phyloP scores from a whole-genome alignment of 2,329 filamentous ascomycete genomes.

The Pyricularia pennisetigena region DNA sequence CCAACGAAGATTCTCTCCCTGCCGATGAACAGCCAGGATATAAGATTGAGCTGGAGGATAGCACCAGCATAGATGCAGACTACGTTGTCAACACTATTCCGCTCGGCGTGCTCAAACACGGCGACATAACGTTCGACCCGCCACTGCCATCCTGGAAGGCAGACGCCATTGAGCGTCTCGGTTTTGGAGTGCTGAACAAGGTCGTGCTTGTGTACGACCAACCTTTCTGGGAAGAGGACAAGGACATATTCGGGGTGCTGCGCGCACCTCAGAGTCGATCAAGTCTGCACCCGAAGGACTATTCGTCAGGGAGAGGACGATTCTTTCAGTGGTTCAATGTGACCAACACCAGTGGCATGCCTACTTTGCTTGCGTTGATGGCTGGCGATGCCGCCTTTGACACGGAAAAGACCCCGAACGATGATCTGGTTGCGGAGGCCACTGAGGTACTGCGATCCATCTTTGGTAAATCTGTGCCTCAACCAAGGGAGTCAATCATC shows the following conservation, averaged over 20 bases:
- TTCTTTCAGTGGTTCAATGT: slow-evolving; percentile 99
- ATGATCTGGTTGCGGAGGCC: slow-evolving; percentile 70
- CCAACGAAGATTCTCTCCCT: background rate
- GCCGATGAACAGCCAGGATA: background rate
- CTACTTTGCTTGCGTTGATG: slow-evolving; percentile 86
- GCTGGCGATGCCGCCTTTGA: slow-evolving; percentile 88
- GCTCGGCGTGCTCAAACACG: slow-evolving; percentile 83
- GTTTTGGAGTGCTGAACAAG: slow-evolving; percentile 93
- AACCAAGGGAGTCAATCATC: slow-evolving; percentile 76
- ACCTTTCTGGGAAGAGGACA: slow-evolving; percentile 80
- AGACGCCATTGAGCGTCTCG: slow-evolving; percentile 71
- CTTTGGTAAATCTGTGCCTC: slow-evolving; percentile 62
- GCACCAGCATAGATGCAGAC: slow-evolving; percentile 71
- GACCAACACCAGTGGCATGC: slow-evolving; percentile 78
- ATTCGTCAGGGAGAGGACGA: slow-evolving; percentile 68
- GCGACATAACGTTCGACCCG: slow-evolving; percentile 75
- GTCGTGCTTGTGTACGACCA: slow-evolving; percentile 82
- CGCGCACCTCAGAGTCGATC: slow-evolving; percentile 59
- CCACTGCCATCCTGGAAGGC: slow-evolving; percentile 80
- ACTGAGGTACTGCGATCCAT: slow-evolving; percentile 68
- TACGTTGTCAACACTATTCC: slow-evolving; percentile 85
- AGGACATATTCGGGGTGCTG: slow-evolving; percentile 90
- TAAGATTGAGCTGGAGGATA: slow-evolving; percentile 66
- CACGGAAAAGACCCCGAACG: slow-evolving; percentile 67
- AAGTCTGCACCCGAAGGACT: slow-evolving; percentile 72